Evolutionary conservation across 129 eudicot genomes (phyloP).

Genomic region (Erigeron canadensis): DNA sequence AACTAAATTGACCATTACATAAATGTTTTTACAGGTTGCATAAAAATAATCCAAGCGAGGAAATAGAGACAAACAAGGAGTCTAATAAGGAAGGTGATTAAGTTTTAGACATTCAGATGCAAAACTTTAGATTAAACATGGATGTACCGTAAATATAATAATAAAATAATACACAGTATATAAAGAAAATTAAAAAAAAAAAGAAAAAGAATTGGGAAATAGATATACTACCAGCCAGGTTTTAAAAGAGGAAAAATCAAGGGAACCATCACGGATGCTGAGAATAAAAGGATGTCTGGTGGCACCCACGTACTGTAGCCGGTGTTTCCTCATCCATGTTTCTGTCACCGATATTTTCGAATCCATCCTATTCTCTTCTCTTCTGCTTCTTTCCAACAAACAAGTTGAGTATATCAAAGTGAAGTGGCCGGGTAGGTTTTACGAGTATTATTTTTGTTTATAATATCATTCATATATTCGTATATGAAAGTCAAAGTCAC

Average conservation of each 20-base stretch:
- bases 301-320: conserved; percentile 46
- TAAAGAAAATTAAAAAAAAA: background rate
- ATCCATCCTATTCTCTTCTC: conserved; percentile 22
- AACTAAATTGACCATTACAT: no score
- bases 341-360: conserved; percentile 37
- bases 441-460: no score
- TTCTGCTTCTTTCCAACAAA: background rate
- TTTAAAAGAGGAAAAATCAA: conserved; percentile 62
- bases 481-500: no score
- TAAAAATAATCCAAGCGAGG: no score
- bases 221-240: conserved; percentile 72
- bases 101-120: no score
- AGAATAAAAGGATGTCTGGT: conserved; percentile 76
- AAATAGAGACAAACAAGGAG: no score
- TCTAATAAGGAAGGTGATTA: no score
- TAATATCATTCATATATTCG: no score
- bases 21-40: no score
- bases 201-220: background rate
- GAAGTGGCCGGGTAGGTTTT: no score
- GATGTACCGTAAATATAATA: background rate
- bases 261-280: conserved; percentile 66
- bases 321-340: conserved; percentile 68
- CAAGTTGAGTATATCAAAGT: background rate
- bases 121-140: no score
- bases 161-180: background rate